Percentiles rank a stretch among this genome's conserved stretches.
Evolutionary conservation across 192 early-diverging fungal species (phyloP).

Genomic region (Coemansia sp.): DNA sequence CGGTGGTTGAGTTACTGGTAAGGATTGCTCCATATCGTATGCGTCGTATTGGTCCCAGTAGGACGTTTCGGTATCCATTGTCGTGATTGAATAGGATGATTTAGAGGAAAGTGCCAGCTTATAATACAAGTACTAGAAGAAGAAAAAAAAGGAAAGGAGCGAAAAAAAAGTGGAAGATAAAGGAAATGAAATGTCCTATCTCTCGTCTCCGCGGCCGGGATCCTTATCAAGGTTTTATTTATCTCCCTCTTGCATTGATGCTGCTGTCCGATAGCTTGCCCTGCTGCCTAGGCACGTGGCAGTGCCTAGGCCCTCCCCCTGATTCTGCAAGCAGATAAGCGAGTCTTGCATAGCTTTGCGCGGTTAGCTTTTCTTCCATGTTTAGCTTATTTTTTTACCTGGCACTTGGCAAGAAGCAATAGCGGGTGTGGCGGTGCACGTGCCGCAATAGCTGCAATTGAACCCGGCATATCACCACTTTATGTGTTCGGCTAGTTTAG

Average conservation of each 20-base stretch:
- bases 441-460: neutral
- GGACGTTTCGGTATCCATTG: constrained; percentile 30
- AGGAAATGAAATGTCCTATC: neutral
- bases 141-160: neutral
- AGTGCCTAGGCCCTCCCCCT: neutral
- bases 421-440: neutral
- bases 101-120: neutral
- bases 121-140: neutral
- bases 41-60: constrained; percentile 53
- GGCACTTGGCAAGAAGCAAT: neutral
- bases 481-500: neutral
- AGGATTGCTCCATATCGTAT: neutral
- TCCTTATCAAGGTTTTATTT: constrained; percentile 1
- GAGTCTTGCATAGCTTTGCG: neutral
- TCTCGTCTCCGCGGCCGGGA: neutral
- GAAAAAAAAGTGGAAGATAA: constrained; percentile 4
- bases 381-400: neutral
- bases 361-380: neutral
- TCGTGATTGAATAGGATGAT: neutral
- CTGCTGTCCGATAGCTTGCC: neutral
- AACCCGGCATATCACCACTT: neutral
- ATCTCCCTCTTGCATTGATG: neutral
- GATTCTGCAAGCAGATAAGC: neutral
- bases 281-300: neutral
- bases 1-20: neutral